These are phyloP conservation scores for Nakazawaea pomicola DNA, from an alignment of 805 yeast genomes.

Conservation along the genomic window DNA sequence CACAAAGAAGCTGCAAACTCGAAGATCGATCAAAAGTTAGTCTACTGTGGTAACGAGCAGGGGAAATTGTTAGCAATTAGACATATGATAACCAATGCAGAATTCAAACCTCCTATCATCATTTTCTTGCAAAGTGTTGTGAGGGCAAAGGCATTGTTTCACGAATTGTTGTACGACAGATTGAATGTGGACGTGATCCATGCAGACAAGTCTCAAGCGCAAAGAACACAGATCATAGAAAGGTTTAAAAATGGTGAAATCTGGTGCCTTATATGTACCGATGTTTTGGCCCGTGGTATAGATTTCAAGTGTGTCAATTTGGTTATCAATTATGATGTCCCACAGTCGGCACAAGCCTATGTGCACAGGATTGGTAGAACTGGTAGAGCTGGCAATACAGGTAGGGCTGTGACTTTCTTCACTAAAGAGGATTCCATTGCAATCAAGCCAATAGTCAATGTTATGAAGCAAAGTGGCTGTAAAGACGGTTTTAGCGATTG, in stretches of 20 bases:
- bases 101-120: conserved; percentile 87
- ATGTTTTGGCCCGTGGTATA: conserved; percentile 93
- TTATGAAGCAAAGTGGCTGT: conserved; percentile 90
- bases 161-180: conserved; percentile 87
- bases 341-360: conserved; percentile 87
- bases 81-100: conserved; percentile 79
- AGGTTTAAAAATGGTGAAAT: conserved; percentile 84
- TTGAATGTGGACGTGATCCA: conserved; percentile 94
- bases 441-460: conserved; percentile 82
- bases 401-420: conserved; percentile 87
- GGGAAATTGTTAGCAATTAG: conserved; percentile 93
- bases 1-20: conserved; percentile 89
- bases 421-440: conserved; percentile 82
- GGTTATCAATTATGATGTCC: conserved; percentile 95
- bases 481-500: conserved; percentile 62
- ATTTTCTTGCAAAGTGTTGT: conserved; percentile 88
- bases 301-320: conserved; percentile 94
- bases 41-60: conserved; percentile 88
- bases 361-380: conserved; percentile 99
- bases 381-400: conserved; percentile 88
- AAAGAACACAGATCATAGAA: conserved; percentile 80
- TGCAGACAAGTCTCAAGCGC: conserved; percentile 86
- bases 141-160: conserved; percentile 92
- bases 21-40: conserved; percentile 75
- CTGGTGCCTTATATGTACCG: conserved; percentile 97